Conservation (phyloP, 176 grass and related monocot species). For the Musa itinerans region DNA sequence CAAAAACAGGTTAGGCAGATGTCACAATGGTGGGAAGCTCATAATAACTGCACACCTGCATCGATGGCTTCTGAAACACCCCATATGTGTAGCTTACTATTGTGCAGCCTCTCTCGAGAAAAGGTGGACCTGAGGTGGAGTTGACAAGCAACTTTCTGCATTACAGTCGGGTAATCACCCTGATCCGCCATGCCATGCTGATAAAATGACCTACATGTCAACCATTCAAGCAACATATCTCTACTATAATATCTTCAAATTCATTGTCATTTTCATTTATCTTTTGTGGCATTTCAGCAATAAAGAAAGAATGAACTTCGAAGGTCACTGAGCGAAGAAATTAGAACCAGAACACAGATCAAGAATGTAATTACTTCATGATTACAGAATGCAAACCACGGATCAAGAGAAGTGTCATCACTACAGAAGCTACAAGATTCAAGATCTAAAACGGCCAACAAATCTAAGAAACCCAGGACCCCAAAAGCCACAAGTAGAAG, state of each 20-base stretch:
- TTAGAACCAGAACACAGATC: no score
- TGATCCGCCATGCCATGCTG: conserved; percentile 6
- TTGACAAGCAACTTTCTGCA: conserved; percentile 15
- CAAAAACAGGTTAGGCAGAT: conserved; percentile 13
- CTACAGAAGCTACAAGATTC: not conserved
- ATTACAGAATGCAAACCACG: no score
- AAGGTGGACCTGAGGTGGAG: conserved; percentile 3
- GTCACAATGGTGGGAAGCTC: not conserved
- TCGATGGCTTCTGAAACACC: conserved; percentile 1
- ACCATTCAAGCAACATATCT: not conserved
- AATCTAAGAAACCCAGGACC: not conserved
- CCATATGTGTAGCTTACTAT: not conserved
- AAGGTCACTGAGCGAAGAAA: no score
- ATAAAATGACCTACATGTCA: not conserved
- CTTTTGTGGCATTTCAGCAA: no score
- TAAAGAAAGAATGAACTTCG: no score
- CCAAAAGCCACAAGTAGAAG: not conserved
- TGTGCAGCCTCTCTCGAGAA: not conserved
- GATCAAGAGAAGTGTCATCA: not conserved
- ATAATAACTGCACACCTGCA: not conserved
- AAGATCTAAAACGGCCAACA: not conserved
- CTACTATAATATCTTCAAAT: not conserved
- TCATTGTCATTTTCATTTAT: no score
- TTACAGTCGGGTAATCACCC: conserved; percentile 4
- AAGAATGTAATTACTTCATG: no score